Base-by-base conservation (phyloP, 805 yeast genomes). In the Monosporozyma yasuniensis region DNA sequence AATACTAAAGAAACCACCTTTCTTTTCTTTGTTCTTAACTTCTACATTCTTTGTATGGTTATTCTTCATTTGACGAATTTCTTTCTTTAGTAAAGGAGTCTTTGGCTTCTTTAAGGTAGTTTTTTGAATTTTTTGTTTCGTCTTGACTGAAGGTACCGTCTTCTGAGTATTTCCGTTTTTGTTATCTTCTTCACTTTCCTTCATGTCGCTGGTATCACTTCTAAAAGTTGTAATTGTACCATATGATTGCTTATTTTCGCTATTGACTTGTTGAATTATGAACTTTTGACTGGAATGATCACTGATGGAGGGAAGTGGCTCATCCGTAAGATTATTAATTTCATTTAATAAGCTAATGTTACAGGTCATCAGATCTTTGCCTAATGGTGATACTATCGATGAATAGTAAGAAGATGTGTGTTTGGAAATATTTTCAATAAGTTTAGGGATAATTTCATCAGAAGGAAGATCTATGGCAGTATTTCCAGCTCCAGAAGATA, bases 221-320 rank as follows among this genome's bases (percentile, higher is more conserved):
- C 67, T 57, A 43, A 61, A 63, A 1, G 67, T 64, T 9, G 67
- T 63, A 22, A 63, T 61, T 16, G 66, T 64, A 9, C 63, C 63
- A 51, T 57, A 61, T 9, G 68, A 63, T 46, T 52, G 55, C n/a
- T 54, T 50, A 41, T 54, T 60, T 42, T 54, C 56, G 30, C 53
- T 56, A 28, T 28, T 52, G 35, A 46, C 46, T n/a, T 47, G 49
- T 23, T 39, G 44, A n/a, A 46, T 11, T 5, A 46, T 46, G 19
- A 46, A 21, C 12, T 44, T 22, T 11, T 38, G 10, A 4, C 19
- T 21, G 2, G 39, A 10, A 19, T 35, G 21, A 14, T 19, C 42
- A 4, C 25, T 9, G 3, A 11, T 19, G 5, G 35, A 14, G n/a
- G 23, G 2, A 14, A 41, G 42, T 3, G 35, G 18, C 8, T 46